Evolutionary conservation across 257 asterid species (phyloP), one percentile per base, ranked within the genome.

Genomic region (Solanum boliviense): DNA sequence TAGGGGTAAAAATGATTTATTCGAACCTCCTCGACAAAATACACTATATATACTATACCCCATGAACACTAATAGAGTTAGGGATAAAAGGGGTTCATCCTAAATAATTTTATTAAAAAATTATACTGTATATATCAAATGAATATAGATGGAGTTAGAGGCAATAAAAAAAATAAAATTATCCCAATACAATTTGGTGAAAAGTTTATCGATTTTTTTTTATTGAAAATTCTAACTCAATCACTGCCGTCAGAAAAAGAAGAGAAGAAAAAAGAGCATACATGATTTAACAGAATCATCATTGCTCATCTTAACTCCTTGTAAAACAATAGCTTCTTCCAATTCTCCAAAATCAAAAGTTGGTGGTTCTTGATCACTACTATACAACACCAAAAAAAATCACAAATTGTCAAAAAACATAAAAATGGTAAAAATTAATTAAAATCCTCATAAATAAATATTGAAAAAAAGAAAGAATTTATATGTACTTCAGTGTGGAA

Each of bases 281-380:
- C 99, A 92, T 94, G 94, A 94, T 90, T 93, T 95, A 84, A 92
- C 87, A 88, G 90, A 95, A 91, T 94, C 95, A 93, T 92, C 93
- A 67, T 83, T 91, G 94, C 85, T 91, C 29, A 39, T 85, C 92
- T 91, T 91, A 81, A 91, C 90, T 85, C 95, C 98, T 88, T 95
- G 98, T 83, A 95, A 91, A 32, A 91, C 92, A 82, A 95, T 95
- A 83, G 96, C 99, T 85, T 97, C 98, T 87, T 97, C 98, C 74
- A 97, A 95, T 88, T 93, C 98, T 78, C 98, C 98, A 90, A 95
- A 97, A 92, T 92, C 98, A 89, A 95, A 97, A 91, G 91, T 93
- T 94, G 46, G 46, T 41, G 46, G 94, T 90, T 93, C 97, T 92
- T 93, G 95, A 89, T 93, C 93, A 74, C 48, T 41, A 41, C 96